Evolutionary conservation across 768 basidiomycete species (phyloP), one percentile per base, ranked within the genome.

Genomic region (Leccinum boreale): DNA sequence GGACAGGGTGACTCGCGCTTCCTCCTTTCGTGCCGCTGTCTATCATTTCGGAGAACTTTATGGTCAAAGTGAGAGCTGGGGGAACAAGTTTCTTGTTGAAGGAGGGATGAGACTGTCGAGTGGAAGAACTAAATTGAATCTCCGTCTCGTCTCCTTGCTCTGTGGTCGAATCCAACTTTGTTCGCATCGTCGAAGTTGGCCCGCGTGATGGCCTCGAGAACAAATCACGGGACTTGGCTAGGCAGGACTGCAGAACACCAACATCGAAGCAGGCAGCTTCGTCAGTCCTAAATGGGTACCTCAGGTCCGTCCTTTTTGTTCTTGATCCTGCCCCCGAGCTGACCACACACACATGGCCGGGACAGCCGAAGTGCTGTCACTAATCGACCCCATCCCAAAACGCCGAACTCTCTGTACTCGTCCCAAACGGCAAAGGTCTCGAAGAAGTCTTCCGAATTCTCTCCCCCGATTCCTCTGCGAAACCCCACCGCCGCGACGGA

Each of bases 211-310:
- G 94, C 1, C 79, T 98, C 12, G 93, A 96, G 75, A 96, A 96
- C 66, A 90, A 97, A 66, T 85, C 86, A 62, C 78, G n/a, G n/a
- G 86, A 14, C 83, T 98, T 11, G 83, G 81, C 3, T 70, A 70
- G 17, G 87, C 91, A 11, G 94, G 93, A 0, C 68, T 85, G 65
- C 75, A 76, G 59, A 83, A 77, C 56, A 87, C 95, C 62, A 83
- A 77, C 56, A 87, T 95, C 62, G 93, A 95, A 72, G 83, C 85
- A 1, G 94, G 94, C 6, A 92, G 92, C 69, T 94, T 95, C 68
- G 94, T 95, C 57, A 91, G 91, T 70, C 89, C 90, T 0, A 94
- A 94, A 74, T 92, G 92, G 89, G 89, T 95, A 23, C 94, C 93
- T 0, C 94, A 95, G 83, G 93, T 61, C 23, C 24, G 66, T 63